Conservation (phyloP, 2,329 filamentous ascomycete species). For the Fusarium dlaminii region DNA sequence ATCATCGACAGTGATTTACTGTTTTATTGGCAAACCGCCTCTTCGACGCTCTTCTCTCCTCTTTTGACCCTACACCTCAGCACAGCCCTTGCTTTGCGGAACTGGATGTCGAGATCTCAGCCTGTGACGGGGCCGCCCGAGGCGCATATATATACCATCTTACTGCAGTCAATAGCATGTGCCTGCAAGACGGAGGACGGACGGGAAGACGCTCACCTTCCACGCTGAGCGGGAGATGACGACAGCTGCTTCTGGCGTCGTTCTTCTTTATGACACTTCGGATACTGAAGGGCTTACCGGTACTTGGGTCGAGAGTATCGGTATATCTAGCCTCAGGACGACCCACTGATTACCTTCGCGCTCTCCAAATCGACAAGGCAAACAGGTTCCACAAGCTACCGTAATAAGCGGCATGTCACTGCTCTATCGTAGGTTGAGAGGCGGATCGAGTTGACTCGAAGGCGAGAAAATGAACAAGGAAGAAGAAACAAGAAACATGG, state of each 20-base stretch:
- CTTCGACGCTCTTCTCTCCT: not conserved
- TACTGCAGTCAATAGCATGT: not conserved
- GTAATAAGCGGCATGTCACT: slow-evolving; percentile 28
- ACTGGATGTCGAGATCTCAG: not conserved
- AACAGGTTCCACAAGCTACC: slow-evolving; percentile 33
- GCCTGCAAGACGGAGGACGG: slow-evolving; percentile 10
- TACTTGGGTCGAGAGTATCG: slow-evolving; percentile 17
- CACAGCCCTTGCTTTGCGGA: not conserved
- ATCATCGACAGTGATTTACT: slow-evolving; percentile 14
- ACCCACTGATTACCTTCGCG: slow-evolving; percentile 15
- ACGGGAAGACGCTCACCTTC: slow-evolving; percentile 9
- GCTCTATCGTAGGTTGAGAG: slow-evolving; percentile 28
- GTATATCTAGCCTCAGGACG: slow-evolving; percentile 2
- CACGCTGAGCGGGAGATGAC: slow-evolving; percentile 23
- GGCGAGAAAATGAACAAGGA: slow-evolving; percentile 1
- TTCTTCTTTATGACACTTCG: not conserved
- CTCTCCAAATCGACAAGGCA: slow-evolving; percentile 24
- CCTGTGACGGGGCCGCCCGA: slow-evolving; percentile 5
- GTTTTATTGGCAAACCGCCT: slow-evolving; percentile 12
- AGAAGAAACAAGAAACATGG: slow-evolving; percentile 9
- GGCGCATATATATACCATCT: not conserved
- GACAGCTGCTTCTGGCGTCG: slow-evolving; percentile 22
- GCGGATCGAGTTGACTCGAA: slow-evolving; percentile 12
- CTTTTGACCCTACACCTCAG: not conserved
- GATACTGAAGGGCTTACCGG: not conserved